Percentiles rank a stretch among this genome's conserved stretches.
These are phyloP conservation scores for Paramecium bursaria DNA, from an alignment of 73 alveolate genomes.

Conservation along the genomic window DNA sequence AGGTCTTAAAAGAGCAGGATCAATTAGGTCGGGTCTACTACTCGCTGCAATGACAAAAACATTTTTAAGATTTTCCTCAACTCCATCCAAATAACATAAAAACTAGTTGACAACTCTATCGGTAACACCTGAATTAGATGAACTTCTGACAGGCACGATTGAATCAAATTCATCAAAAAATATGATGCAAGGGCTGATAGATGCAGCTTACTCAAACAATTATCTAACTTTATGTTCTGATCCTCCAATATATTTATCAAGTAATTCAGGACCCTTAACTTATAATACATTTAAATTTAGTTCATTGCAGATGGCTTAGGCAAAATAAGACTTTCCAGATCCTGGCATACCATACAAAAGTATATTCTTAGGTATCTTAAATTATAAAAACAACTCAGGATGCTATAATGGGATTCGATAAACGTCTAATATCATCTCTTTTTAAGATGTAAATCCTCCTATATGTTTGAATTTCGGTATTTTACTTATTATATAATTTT, in stretches of 20 bases:
- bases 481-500: background rate
- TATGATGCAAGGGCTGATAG: conserved; percentile 80
- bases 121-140: conserved; percentile 84
- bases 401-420: conserved; percentile 75
- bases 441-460: conserved; percentile 79
- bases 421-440: conserved; percentile 75
- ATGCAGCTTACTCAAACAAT: conserved; percentile 85
- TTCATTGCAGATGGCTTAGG: conserved; percentile 85
- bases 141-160: conserved; percentile 85
- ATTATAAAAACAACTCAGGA: conserved; percentile 73
- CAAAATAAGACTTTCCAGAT: conserved; percentile 87
- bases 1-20: conserved; percentile 91
- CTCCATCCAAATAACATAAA: conserved; percentile 88
- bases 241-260: conserved; percentile 89
- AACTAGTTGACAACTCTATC: conserved; percentile 85
- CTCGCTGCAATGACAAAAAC: conserved; percentile 88
- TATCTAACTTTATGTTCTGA: conserved; percentile 89
- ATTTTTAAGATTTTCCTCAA: conserved; percentile 80
- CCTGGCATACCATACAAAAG: conserved; percentile 94
- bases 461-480: conserved; percentile 71
- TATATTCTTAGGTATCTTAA: conserved; percentile 75
- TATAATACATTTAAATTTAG: conserved; percentile 78
- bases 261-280: conserved; percentile 92
- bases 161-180: conserved; percentile 94
- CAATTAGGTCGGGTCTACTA: conserved; percentile 90